Evolutionary conservation across 140 eudicot genomes (phyloP).

Genomic region (Erigeron philadelphicus): DNA sequence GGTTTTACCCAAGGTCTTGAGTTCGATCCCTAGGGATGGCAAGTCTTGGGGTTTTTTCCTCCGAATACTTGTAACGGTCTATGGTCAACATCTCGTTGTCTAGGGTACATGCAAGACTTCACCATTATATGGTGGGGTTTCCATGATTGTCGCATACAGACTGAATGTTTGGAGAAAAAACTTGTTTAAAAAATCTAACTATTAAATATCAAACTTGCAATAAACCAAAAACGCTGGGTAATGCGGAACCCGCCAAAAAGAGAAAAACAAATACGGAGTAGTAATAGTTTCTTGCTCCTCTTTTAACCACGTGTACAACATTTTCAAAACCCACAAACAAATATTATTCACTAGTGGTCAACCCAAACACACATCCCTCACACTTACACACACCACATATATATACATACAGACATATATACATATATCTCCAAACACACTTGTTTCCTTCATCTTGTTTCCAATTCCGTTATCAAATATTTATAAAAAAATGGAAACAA

Average conservation of each 20-base stretch:
- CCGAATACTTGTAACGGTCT: no score
- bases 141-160: no score
- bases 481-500: slow-evolving; percentile 59
- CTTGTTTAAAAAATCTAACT: no score
- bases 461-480: not conserved
- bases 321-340: not conserved
- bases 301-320: slow-evolving; percentile 42
- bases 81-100: no score
- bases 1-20: no score
- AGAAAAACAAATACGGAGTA: not conserved
- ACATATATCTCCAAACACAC: not conserved
- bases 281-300: slow-evolving; percentile 24
- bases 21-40: no score
- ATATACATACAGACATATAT: slow-evolving; percentile 22
- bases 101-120: no score
- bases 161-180: no score
- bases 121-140: no score
- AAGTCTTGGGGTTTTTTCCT: no score
- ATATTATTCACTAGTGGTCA: slow-evolving; percentile 25
- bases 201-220: no score
- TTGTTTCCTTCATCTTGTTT: not conserved
- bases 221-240: no score
- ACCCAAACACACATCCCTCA: slow-evolving; percentile 24
- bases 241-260: slow-evolving; percentile 27
- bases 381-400: not conserved